Percentiles rank a stretch among this genome's conserved stretches.
These are phyloP conservation scores for Alternaria ethzedia DNA, from an alignment of 2,329 filamentous ascomycete genomes.

Conservation along the genomic window DNA sequence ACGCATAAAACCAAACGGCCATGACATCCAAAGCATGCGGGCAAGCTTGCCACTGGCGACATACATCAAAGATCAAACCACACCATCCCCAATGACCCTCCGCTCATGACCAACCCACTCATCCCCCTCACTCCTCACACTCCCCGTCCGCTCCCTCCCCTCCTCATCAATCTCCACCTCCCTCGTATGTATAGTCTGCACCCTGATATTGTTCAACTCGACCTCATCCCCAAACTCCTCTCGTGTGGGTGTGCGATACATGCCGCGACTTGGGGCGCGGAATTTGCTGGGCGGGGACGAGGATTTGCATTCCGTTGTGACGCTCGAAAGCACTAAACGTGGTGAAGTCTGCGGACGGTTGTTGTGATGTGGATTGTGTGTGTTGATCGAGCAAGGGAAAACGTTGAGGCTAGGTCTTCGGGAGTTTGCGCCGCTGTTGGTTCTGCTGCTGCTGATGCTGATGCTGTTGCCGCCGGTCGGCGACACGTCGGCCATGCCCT, in stretches of 20 bases:
- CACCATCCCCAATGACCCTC: neutral
- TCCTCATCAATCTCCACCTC: conserved; percentile 16
- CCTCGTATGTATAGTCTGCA: conserved; percentile 18
- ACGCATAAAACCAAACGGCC: neutral
- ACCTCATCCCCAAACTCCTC: conserved; percentile 19
- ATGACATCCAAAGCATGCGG: neutral
- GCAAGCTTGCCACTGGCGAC: neutral
- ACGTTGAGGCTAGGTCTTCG: neutral
- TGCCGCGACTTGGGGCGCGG: neutral
- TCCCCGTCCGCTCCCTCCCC: neutral
- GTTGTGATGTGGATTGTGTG: neutral
- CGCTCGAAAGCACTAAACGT: neutral
- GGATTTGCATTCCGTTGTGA: conserved; percentile 1
- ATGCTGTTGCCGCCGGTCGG: neutral
- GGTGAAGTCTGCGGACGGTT: neutral
- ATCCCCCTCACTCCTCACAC: neutral
- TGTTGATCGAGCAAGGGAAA: neutral
- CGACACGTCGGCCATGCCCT: neutral
- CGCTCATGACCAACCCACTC: conserved; percentile 1
- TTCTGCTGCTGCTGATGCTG: neutral
- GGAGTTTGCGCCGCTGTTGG: neutral
- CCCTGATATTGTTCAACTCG: conserved; percentile 24
- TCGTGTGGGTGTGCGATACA: neutral
- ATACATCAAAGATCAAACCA: neutral
- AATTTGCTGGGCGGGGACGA: neutral